Evolutionary conservation across 345 rosid genomes (phyloP), one percentile per base, ranked within the genome.

Genomic region (Psidium guajava): DNA sequence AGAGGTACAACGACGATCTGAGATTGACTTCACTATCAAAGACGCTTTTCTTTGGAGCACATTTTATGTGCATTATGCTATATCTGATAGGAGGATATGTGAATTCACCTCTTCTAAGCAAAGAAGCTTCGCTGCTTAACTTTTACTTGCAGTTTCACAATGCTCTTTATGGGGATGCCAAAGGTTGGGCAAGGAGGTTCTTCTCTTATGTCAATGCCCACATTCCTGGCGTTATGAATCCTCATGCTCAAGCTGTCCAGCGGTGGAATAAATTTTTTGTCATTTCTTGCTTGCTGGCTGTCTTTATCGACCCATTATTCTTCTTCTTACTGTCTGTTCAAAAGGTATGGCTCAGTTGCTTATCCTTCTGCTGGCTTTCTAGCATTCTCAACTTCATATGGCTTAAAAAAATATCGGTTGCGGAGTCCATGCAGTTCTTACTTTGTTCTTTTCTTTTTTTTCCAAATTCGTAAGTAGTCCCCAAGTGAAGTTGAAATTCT

Each of bases 251-350:
- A 87, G 56, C 85, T 81, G 93, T 95, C 89, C 96, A 94, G 84
- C 82, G 21, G 5, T 97, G 98, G 98, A 91, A 90, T 89, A 86
- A 94, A 82, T 92, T 93, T 87, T 95, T 95, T 87, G 94, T 92
- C 59, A 88, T 95, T 85, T 92, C 94, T 21, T 95, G 93, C 86
- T 86, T 93, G 91, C 86, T 93, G 89, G 98, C 97, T 49, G 91
- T 95, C 86, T 93, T 96, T 57, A 57, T 94, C 4, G 99, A 96
- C 83, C 99, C 99, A 2, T 90, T 95, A 84, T 96, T 95, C 91
- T 92, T 95, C 94, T 92, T 95, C 93, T 87, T 94, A 90, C 89
- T 92, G 25, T 86, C 87, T 80, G 93, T 89, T 83, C 74, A 88
- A 25, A 9, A 90, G 94, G 99, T 96, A 91, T 83, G 28, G 74